phyloP scores from a whole-genome alignment of 768 basidiomycete genomes.

The Mycena amicta region DNA sequence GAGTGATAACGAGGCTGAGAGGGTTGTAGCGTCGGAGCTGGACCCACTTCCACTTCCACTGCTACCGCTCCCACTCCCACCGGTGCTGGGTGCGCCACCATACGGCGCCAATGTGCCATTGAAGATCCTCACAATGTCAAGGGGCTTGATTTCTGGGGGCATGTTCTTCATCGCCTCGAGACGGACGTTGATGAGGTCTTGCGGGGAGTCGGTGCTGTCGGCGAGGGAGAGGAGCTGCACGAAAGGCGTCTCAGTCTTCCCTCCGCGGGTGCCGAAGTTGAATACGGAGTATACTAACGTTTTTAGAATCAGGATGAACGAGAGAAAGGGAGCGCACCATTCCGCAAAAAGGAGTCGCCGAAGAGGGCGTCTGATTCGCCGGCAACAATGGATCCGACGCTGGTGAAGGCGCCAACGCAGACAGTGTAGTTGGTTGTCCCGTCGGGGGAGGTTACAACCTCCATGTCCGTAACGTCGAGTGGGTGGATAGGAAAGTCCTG shows the following conservation, averaged over 20 bases:
- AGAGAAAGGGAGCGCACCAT: neutral
- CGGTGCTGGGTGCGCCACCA: no score
- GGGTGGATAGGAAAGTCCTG: slow-evolving; percentile 1
- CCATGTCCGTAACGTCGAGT: neutral
- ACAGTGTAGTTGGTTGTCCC: neutral
- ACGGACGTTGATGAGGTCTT: slow-evolving; percentile 9
- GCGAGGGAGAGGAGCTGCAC: slow-evolving; percentile 18
- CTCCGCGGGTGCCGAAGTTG: slow-evolving; percentile 19
- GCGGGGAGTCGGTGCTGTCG: slow-evolving; percentile 4
- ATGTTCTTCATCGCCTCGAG: no score
- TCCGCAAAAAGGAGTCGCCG: slow-evolving; percentile 9
- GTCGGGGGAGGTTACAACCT: neutral
- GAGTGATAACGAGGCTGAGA: no score
- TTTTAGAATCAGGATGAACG: neutral
- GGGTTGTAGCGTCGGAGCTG: no score
- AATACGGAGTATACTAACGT: slow-evolving; percentile 7
- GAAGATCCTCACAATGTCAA: no score
- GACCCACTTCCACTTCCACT: no score
- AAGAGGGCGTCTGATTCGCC: slow-evolving; percentile 1
- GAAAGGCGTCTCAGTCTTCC: slow-evolving; percentile 5
- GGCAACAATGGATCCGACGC: neutral
- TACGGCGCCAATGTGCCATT: no score
- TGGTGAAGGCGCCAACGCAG: slow-evolving; percentile 4
- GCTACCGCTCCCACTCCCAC: no score
- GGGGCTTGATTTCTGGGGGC: no score